Conservation (phyloP, 192 early-diverging fungal species). For the Coemansia pectinata region DNA sequence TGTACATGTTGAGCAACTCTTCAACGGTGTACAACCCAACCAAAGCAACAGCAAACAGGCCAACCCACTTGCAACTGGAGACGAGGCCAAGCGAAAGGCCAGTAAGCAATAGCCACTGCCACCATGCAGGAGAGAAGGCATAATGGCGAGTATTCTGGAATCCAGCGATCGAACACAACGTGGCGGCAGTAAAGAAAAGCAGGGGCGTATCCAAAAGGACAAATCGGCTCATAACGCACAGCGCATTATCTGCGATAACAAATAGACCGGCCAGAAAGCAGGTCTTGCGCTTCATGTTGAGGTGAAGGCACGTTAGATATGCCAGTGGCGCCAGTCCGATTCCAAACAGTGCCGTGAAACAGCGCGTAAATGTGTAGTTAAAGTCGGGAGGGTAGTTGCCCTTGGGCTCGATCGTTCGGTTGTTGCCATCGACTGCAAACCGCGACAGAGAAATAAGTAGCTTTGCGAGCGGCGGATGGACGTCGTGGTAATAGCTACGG, state of each 20-base stretch:
- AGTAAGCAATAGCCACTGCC: constrained; percentile 62
- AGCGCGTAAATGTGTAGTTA: constrained; percentile 68
- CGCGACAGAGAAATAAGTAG: constrained; percentile 66
- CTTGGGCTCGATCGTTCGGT: constrained; percentile 65
- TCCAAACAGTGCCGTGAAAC: constrained; percentile 64
- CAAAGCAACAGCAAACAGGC: constrained; percentile 84
- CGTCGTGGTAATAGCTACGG: constrained; percentile 91
- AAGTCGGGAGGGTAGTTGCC: constrained; percentile 62
- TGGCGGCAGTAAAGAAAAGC: constrained; percentile 64
- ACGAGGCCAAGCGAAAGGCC: constrained; percentile 66
- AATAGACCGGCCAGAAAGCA: constrained; percentile 58
- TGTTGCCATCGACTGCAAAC: constrained; percentile 56
- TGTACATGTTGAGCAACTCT: constrained; percentile 80
- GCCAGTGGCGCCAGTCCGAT: constrained; percentile 65
- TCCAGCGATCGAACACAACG: constrained; percentile 56
- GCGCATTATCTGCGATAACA: constrained; percentile 64
- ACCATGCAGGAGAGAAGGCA: constrained; percentile 68
- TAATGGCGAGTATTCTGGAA: constrained; percentile 57
- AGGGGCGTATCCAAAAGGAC: constrained; percentile 71
- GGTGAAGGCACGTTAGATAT: constrained; percentile 63
- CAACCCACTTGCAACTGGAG: constrained; percentile 88
- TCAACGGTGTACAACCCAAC: constrained; percentile 89
- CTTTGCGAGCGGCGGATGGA: constrained; percentile 91
- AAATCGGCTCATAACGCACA: constrained; percentile 64
- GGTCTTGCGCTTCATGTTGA: constrained; percentile 54